These are phyloP conservation scores for Pelargonium myrrhifolium DNA, from an alignment of 441 rosid genomes.

Conservation along the genomic window DNA sequence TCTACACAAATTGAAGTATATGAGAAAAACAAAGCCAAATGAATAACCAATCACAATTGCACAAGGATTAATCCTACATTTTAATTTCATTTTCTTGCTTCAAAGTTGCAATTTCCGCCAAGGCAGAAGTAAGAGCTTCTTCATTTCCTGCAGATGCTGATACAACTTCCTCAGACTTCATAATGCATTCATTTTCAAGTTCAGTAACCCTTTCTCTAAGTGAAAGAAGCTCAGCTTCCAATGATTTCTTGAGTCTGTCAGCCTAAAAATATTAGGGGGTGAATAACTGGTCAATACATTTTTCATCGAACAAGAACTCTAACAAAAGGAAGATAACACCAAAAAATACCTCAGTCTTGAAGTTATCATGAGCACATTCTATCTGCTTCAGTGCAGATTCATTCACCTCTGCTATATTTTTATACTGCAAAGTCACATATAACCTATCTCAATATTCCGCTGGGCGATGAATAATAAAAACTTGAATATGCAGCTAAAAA, in stretches of 20 bases:
- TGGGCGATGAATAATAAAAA: constrained; percentile 8
- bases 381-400: constrained; percentile 90
- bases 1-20: constrained; percentile 37
- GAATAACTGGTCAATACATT: neutral
- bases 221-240: constrained; percentile 62
- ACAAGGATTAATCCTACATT: constrained; percentile 34
- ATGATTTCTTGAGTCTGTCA: constrained; percentile 53
- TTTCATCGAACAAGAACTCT: neutral
- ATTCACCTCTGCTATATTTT: constrained; percentile 88
- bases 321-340: constrained; percentile 2
- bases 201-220: constrained; percentile 66
- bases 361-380: constrained; percentile 81
- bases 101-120: constrained; percentile 56
- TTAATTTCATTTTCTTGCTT: constrained; percentile 63
- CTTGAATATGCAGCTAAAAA: constrained; percentile 25
- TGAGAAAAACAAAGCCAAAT: constrained; percentile 13
- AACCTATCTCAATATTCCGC: constrained; percentile 15
- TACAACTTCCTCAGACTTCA: constrained; percentile 68
- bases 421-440: constrained; percentile 54
- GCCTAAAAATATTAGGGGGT: constrained; percentile 37
- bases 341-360: constrained; percentile 63
- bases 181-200: constrained; percentile 59
- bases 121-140: constrained; percentile 58
- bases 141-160: constrained; percentile 60
- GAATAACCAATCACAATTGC: constrained; percentile 11